Evolutionary conservation across 306 rosid genomes (phyloP), one percentile per base, ranked within the genome.

Genomic region (Hippophae tibetana): DNA sequence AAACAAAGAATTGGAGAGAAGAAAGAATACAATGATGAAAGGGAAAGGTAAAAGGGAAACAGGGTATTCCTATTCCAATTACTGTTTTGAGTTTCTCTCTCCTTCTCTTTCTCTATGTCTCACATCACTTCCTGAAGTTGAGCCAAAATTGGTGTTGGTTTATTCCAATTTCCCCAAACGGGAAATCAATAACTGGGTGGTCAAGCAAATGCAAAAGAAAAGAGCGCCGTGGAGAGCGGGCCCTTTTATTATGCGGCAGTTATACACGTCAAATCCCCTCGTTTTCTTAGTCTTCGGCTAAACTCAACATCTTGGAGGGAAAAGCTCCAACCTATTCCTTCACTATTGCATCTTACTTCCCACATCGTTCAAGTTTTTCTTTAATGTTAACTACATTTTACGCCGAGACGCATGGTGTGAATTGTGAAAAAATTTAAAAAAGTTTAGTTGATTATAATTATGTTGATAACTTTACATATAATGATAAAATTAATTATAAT

Each of bases 241-340:
- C 71, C 84, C 74, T 81, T 46, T 81, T 72, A 69, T 72, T 67
- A 38, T 71, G 75, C 68, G 25, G 74, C 71, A 73, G 66, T 53
- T 74, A 78, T 63, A 72, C 90, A 79, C 72, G 73, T 75, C 81
- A 65, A 31, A 31, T 31, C 49, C 42, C 10, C 13, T 62, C 46
- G 69, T 10, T 54, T 62, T 63, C 76, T 54, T 60, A 63, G 75
- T 57, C 74, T 57, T 65, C 52, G 50, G 43, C 72, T 53, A 31
- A 69, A 74, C 73, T 49, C 66, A 12, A 49, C 72, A 63, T 74
- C 75, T 63, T 70, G 78, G 87, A 76, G 84, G 81, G 81, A 76
- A 76, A 72, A 58, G 64, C 60, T 56, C 70, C 72, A 67, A 62
- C 64, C 38, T 59, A 69, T 12, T 23, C 10, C 48, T 65, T 52